phyloP scores from a whole-genome alignment of 169 alveolate genomes.

The Perkinsus marinus region DNA sequence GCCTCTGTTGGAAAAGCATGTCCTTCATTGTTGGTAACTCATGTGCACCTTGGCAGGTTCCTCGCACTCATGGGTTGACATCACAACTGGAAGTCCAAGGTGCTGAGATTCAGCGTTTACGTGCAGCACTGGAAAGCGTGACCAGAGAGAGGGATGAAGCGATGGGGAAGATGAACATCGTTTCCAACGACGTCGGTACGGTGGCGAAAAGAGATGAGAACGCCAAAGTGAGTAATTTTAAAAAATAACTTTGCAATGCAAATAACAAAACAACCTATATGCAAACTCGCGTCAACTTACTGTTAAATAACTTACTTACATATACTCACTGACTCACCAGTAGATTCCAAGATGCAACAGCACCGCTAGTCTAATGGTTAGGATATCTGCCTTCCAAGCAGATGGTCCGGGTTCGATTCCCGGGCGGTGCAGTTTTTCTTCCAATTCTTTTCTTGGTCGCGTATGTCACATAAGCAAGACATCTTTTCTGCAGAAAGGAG shows the following conservation, averaged over 20 bases:
- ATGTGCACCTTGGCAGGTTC: not conserved
- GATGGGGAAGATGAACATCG: not conserved
- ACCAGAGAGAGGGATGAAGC: not conserved
- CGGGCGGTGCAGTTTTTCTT: not conserved
- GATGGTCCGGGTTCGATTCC: not conserved
- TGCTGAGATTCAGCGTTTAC: not conserved
- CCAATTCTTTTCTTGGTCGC: not conserved
- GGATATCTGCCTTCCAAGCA: not conserved
- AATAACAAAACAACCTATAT: no score
- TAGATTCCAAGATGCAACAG: no score
- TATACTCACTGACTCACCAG: no score
- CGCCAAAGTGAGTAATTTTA: no score
- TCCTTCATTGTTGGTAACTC: not conserved
- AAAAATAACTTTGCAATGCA: no score
- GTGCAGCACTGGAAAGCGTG: not conserved
- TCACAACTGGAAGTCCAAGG: not conserved
- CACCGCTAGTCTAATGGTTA: not conserved
- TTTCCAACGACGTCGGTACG: not conserved
- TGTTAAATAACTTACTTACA: no score
- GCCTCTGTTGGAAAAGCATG: not conserved
- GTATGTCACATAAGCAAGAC: not conserved
- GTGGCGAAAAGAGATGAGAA: no score
- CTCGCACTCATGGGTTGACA: not conserved
- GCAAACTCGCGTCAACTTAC: not conserved
- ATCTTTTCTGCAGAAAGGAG: not conserved